These are phyloP conservation scores for Volvox carteri DNA, from an alignment of 163 green algal genomes.

Conservation along the genomic window DNA sequence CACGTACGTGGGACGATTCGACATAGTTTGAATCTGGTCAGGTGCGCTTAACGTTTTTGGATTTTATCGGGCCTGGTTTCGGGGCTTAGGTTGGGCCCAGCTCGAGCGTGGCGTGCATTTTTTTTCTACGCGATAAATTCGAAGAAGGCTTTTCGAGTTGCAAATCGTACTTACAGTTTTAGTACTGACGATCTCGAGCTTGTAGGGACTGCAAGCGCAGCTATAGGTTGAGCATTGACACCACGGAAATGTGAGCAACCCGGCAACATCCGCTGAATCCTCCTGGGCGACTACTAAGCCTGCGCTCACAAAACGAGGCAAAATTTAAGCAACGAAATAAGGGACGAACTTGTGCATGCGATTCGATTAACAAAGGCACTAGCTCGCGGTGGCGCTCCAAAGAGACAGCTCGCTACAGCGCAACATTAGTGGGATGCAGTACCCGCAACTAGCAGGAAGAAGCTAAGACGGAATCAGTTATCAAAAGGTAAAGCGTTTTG, in stretches of 20 bases:
- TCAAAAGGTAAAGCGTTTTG: not conserved
- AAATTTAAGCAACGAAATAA: not conserved
- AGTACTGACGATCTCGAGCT: not conserved
- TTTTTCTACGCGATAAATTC: too few relatives aligned
- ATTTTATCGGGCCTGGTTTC: too few relatives aligned
- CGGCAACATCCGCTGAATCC: not conserved
- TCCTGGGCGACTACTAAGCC: not conserved
- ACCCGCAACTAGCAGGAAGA: too few relatives aligned
- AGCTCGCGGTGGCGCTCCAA: not conserved
- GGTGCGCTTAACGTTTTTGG: not conserved
- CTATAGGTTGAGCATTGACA: slow-evolving; percentile 29
- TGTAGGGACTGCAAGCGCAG: slow-evolving; percentile 42
- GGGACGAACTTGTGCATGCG: too few relatives aligned
- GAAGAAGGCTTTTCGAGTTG: too few relatives aligned
- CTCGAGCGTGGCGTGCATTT: too few relatives aligned
- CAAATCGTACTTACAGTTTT: not conserved
- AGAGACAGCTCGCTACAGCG: not conserved
- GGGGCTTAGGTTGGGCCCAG: too few relatives aligned
- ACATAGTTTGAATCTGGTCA: not conserved
- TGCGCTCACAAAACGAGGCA: not conserved
- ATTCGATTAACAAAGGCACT: not conserved
- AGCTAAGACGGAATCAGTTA: not conserved
- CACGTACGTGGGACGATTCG: not conserved
- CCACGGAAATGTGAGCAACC: slow-evolving; percentile 24
- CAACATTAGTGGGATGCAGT: too few relatives aligned